Evolutionary conservation across 768 basidiomycete species (phyloP).

Genomic region (Hygrophorus pudorinus): DNA sequence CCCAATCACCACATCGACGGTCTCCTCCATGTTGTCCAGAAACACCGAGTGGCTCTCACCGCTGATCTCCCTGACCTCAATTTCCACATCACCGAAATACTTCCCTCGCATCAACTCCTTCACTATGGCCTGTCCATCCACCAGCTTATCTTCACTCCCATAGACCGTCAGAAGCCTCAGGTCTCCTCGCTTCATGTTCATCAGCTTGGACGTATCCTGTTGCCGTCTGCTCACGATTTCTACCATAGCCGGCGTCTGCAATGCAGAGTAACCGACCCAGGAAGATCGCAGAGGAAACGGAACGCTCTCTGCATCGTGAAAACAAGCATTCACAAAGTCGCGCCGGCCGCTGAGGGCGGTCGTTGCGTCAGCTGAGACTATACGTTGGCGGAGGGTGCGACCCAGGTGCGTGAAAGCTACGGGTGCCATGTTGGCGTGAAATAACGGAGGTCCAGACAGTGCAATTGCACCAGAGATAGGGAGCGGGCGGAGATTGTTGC

Average conservation of each 20-base stretch:
- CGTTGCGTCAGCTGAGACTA: slow-evolving; percentile 11
- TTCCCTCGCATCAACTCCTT: slow-evolving; percentile 11
- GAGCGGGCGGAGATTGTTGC: slow-evolving; percentile 15
- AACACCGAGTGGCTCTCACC: slow-evolving; percentile 24
- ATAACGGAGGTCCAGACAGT: slow-evolving; percentile 18
- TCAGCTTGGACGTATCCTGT: slow-evolving; percentile 18
- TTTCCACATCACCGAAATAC: slow-evolving; percentile 24
- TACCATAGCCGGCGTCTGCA: slow-evolving; percentile 3
- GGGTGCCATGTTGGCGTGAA: slow-evolving; percentile 13
- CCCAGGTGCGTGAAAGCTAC: slow-evolving; percentile 9
- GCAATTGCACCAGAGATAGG: slow-evolving; percentile 21
- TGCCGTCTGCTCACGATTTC: slow-evolving; percentile 15
- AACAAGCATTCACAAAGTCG: slow-evolving; percentile 18
- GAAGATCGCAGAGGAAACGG: slow-evolving; percentile 5
- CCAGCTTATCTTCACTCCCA: slow-evolving; percentile 14
- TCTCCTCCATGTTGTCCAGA: slow-evolving; percentile 20
- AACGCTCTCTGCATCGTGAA: slow-evolving; percentile 17
- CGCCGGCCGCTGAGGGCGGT: slow-evolving; percentile 12
- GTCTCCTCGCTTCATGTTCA: slow-evolving; percentile 17
- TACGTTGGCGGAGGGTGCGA: too few relatives aligned
- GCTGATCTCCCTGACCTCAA: slow-evolving; percentile 12
- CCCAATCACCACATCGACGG: slow-evolving; percentile 10
- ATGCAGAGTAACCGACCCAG: too few relatives aligned
- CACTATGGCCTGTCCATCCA: slow-evolving; percentile 17
- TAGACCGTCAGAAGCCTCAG: slow-evolving; percentile 11